phyloP scores from a whole-genome alignment of 2,329 filamentous ascomycete species.

The Alternaria gansuensis region DNA sequence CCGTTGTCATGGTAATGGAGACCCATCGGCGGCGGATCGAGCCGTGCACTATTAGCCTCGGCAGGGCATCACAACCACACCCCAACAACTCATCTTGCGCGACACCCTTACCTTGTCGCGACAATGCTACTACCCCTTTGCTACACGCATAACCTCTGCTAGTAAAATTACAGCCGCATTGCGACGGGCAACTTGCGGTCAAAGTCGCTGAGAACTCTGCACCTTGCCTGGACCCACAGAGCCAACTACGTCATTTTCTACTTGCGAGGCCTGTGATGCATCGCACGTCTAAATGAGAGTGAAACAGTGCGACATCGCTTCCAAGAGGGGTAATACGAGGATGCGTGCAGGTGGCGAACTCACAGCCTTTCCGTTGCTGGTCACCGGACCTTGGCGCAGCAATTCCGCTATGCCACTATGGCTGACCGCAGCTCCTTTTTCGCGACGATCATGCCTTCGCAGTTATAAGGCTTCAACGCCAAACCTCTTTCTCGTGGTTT shows the following conservation, averaged over 20 bases:
- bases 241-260: constrained; percentile 13
- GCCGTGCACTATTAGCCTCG: constrained; percentile 26
- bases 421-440: constrained; percentile 15
- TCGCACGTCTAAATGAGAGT: neutral
- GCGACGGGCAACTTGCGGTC: constrained; percentile 15
- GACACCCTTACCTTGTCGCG: constrained; percentile 21
- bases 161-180: constrained; percentile 4
- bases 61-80: constrained; percentile 11
- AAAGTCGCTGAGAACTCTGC: constrained; percentile 8
- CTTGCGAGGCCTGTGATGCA: neutral
- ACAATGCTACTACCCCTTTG: constrained; percentile 6
- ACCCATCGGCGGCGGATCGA: constrained; percentile 22
- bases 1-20: constrained; percentile 27
- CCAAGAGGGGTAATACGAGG: constrained; percentile 1
- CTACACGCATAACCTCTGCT: constrained; percentile 4
- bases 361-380: constrained; percentile 4
- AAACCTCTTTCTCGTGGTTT: constrained; percentile 1
- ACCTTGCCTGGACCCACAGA: neutral
- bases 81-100: constrained; percentile 18
- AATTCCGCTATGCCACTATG: neutral
- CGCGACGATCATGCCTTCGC: constrained; percentile 2
- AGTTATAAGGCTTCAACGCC: constrained; percentile 6
- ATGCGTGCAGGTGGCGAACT: constrained; percentile 4
- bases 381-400: constrained; percentile 32
- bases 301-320: neutral